These are phyloP conservation scores for Suillus paluster DNA, from an alignment of 768 basidiomycete species.

Conservation along the genomic window DNA sequence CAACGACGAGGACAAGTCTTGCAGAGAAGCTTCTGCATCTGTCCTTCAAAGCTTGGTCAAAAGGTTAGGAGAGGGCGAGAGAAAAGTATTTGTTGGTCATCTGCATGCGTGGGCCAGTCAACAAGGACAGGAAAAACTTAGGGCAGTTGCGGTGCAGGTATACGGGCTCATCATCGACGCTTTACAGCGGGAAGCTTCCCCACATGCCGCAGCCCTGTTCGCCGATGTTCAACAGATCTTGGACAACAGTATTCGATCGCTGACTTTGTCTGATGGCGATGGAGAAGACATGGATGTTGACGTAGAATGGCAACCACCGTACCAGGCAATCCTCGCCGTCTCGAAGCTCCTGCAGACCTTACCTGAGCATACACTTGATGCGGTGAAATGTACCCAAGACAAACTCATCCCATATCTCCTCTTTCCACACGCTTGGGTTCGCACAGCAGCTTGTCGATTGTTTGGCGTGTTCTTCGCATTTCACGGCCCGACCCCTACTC, in stretches of 20 bases:
- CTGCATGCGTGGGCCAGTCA: conserved; percentile 81
- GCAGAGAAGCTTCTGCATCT: conserved; percentile 85
- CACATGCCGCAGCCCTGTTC: conserved; percentile 54
- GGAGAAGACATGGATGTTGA: conserved; percentile 58
- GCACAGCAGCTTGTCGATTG: conserved; percentile 76
- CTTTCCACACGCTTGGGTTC: conserved; percentile 95
- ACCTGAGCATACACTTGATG: conserved; percentile 50
- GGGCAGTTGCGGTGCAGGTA: conserved; percentile 78
- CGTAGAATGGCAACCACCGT: conserved; percentile 80
- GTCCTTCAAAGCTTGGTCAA: conserved; percentile 78
- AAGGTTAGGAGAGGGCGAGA: conserved; percentile 65
- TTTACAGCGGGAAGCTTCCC: conserved; percentile 49
- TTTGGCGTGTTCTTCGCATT: conserved; percentile 72
- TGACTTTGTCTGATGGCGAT: conserved; percentile 42
- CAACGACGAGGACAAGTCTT: conserved; percentile 91
- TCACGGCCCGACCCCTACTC: conserved; percentile 23
- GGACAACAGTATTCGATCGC: conserved; percentile 43
- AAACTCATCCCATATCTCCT: conserved; percentile 67
- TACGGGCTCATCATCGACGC: conserved; percentile 82
- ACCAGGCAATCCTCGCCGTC: conserved; percentile 74
- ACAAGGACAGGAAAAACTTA: conserved; percentile 59
- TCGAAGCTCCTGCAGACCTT: conserved; percentile 64
- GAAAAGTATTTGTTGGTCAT: conserved; percentile 64
- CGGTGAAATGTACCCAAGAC: conserved; percentile 63
- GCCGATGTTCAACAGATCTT: conserved; percentile 57